Conservation (phyloP, 331 rosid species). For the Acacia pycnantha region DNA sequence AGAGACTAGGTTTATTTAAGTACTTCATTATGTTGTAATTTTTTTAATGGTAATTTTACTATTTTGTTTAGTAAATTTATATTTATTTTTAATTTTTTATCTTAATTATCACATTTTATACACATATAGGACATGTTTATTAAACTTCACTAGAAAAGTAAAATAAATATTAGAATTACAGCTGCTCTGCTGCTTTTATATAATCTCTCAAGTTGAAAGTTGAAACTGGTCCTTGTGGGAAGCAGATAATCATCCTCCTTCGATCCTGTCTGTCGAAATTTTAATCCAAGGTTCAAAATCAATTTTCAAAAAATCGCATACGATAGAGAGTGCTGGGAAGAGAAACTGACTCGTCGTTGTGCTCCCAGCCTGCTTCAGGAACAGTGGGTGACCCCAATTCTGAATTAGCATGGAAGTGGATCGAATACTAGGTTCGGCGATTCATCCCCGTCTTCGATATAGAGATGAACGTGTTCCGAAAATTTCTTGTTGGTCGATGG, state of each 20-base stretch:
- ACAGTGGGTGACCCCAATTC: background rate
- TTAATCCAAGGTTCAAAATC: no score
- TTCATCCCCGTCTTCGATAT: conserved; percentile 13
- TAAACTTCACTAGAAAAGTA: background rate
- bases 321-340: no score
- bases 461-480: conserved; percentile 15
- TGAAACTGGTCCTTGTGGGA: background rate
- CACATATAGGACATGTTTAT: background rate
- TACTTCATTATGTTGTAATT: no score
- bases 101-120: no score
- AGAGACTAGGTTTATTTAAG: no score
- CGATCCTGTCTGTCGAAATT: no score
- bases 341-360: no score
- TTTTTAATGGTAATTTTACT: no score
- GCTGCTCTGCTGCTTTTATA: background rate
- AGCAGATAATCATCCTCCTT: no score
- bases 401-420: conserved; percentile 27
- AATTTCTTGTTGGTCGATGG: conserved; percentile 6
- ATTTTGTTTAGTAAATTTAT: no score
- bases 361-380: background rate
- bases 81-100: no score
- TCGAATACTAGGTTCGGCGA: conserved; percentile 12
- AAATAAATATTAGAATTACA: background rate
- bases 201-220: background rate
- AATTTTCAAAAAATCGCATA: no score